phyloP scores from a whole-genome alignment of 2,329 filamentous ascomycete genomes.

The Pestalotiopsis sp. region DNA sequence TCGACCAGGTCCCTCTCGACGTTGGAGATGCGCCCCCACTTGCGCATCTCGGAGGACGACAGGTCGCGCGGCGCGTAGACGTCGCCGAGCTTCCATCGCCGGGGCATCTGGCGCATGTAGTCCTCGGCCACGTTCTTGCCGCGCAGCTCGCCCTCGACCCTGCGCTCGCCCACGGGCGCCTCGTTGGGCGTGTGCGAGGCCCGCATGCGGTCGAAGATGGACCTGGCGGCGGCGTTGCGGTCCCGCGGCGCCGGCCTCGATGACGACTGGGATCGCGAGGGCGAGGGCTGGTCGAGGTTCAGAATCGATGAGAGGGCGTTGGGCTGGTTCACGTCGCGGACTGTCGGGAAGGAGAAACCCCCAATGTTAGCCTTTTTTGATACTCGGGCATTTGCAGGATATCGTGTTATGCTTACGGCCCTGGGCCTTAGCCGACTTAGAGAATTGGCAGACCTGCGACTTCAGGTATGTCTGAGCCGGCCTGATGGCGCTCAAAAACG shows the following conservation, averaged over 20 bases:
- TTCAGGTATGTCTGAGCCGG: conserved; percentile 22
- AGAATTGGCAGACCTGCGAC: conserved; percentile 26
- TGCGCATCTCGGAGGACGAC: conserved; percentile 74
- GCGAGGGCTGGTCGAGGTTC: conserved; percentile 20
- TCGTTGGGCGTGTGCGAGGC: not conserved
- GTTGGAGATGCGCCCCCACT: conserved; percentile 67
- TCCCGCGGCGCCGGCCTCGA: not conserved
- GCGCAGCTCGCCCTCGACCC: conserved; percentile 39
- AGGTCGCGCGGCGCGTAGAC: conserved; percentile 91
- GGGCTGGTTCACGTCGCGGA: conserved; percentile 15
- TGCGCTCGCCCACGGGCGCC: conserved; percentile 20
- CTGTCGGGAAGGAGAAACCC: not conserved
- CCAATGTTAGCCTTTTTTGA: not conserved
- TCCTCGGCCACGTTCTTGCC: conserved; percentile 48
- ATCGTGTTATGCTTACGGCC: conserved; percentile 22
- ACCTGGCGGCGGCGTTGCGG: conserved; percentile 14
- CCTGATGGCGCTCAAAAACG: conserved; percentile 27
- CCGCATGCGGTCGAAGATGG: conserved; percentile 20
- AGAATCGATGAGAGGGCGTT: conserved; percentile 24
- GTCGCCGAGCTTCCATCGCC: conserved; percentile 77
- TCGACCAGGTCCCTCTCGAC: conserved; percentile 76
- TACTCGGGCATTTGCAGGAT: not conserved
- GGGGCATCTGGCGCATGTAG: conserved; percentile 65
- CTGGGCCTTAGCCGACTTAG: conserved; percentile 24
- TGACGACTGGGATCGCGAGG: not conserved